Base-by-base conservation (phyloP, 495 filamentous ascomycete genomes). In the Talaromyces borbonicus region DNA sequence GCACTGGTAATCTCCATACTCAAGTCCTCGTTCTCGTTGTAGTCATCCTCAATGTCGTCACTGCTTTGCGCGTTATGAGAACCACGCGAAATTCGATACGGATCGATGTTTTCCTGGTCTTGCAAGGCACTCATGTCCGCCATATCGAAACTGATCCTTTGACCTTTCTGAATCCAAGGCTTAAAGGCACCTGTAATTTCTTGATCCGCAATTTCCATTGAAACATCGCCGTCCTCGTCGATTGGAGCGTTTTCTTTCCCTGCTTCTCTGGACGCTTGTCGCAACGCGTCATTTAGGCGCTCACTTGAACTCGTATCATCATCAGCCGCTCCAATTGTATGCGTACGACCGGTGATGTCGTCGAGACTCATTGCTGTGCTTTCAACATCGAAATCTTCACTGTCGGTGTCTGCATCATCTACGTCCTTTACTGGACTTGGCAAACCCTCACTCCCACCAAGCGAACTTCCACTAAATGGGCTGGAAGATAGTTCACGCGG, bases 1-100 rank as follows among this genome's bases (percentile, higher is more conserved):
- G 80, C 84, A 47, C 72, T 77, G 1, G 89, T 95, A 39, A 94
- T 78, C 47, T 95, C 88, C 85, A 90, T 88, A 8, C 82, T 86
- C 58, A 87, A 74, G 23, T 87, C 84, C 46, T 84, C 81, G 29
- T 75, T 72, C 15, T 58, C 57, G 12, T 70, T 54, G 3, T 57
- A 59, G 39, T 47, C 48, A 51, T 68, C 55, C 51, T 54, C 46
- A 12, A 60, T 59, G 3, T 68, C 58, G 14, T 63, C 57, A 14
- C 52, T 48, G 18, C 37, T 45, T 5, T 59, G 42, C 8, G 46
- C 31, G 58, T 48, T n/a, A 46, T 25, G 15, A 51, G 41, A 14
- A 31, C 18, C 11, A 8, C 5, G 8, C 12, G 19, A 16, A 24
- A 7, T 20, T 9, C 18, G 31, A 9, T 78, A 76, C 3, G 77